Evolutionary conservation across 768 basidiomycete genomes (phyloP).

Genomic region (Leccinum disarticulatum): DNA sequence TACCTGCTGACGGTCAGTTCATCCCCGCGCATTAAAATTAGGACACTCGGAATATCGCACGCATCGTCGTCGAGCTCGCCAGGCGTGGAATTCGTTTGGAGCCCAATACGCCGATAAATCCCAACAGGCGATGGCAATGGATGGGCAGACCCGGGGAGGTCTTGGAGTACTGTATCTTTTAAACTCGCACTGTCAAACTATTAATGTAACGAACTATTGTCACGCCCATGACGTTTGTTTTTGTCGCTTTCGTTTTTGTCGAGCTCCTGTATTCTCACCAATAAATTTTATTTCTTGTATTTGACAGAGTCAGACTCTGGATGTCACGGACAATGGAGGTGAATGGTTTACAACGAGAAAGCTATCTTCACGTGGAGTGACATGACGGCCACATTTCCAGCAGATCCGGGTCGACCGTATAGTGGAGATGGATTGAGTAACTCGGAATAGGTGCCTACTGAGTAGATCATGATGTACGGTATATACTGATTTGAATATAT

Average conservation of each 20-base stretch:
- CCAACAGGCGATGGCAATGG: slow-evolving; percentile 75
- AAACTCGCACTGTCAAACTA: not conserved
- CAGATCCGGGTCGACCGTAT: no score
- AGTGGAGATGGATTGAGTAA: no score
- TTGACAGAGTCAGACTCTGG: not conserved
- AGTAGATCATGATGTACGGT: no score
- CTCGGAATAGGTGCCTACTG: no score
- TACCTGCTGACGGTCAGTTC: slow-evolving; percentile 3
- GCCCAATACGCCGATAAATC: slow-evolving; percentile 71
- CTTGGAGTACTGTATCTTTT: slow-evolving; percentile 44
- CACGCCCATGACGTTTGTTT: not conserved
- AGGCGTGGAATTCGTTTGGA: slow-evolving; percentile 62
- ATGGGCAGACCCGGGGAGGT: slow-evolving; percentile 79
- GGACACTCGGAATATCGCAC: slow-evolving; percentile 89
- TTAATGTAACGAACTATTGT: slow-evolving; percentile 2
- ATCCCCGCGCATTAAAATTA: slow-evolving; percentile 30
- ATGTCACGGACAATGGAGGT: not conserved
- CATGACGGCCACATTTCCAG: no score
- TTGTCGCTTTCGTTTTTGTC: not conserved
- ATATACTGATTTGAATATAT: no score
- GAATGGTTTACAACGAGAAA: not conserved
- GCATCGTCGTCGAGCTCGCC: slow-evolving; percentile 79
- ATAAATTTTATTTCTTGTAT: slow-evolving; percentile 5
- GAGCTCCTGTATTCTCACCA: not conserved
- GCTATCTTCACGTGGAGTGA: no score